Base-by-base conservation (phyloP, 805 yeast genomes). In the Ogataea paradorogensis region DNA sequence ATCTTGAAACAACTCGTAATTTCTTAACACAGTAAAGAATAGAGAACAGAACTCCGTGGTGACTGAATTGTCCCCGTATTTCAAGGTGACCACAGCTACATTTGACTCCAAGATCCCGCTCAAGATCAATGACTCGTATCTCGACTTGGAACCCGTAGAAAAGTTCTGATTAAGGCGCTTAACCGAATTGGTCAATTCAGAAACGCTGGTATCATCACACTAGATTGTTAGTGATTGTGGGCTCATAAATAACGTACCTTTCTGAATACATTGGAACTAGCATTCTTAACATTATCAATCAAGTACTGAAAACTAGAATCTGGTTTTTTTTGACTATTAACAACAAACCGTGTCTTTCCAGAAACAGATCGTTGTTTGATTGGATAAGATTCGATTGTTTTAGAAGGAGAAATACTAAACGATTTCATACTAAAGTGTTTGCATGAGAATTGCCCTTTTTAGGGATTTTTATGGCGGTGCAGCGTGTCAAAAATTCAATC, bases 241-340 rank as follows among this genome's bases (percentile, higher is more conserved):
- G 15, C 28, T 13, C 11, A 15, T 14, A 13, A 9, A 40, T 18
- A 18, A 6, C 47, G 9, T 30, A 51, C 55, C 31, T 37, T 48
- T 18, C 37, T 39, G 7, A 37, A 15, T 9, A 39, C 37, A 20
- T 27, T 23, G 14, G 24, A 11, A 4, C 46, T 25, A 5, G 46
- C 22, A 15, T 15, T 43, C 10, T 32, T 33, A 18, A 46, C 44
- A 15, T 45, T 48, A 29, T 45, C 50, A 9, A 51, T 26, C 15
- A 51, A 28, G 27, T 40, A 51, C 15, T 45, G 53, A 25, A 51
- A 51, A 21, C 53, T 47, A 2, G 53, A 45, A 30, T 51, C 55
- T 10, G 36, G 46, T 31, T 39, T 45, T 24, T 47, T 45, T 24
- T 41, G 46, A 16, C 34, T 30, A 14, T 30, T 34, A 18, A 40